Conservation (phyloP, 1,139 yeast species). For the Kurtzmaniella natalensis region DNA sequence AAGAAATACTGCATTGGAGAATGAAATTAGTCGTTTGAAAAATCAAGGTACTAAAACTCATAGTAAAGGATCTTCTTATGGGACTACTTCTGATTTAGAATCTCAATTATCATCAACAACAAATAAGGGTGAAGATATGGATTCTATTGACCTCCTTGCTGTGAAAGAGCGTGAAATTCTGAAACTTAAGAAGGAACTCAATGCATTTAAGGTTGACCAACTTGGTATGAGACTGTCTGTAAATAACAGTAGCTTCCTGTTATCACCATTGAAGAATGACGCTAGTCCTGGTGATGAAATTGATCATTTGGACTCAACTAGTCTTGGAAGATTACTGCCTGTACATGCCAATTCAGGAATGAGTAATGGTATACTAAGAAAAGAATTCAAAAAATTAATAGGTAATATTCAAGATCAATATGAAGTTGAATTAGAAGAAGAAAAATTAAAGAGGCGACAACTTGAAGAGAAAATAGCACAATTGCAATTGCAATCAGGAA, state of each 20-base stretch:
- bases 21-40: slow-evolving; percentile 30
- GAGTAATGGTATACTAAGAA: slow-evolving; percentile 51
- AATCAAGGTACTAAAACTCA: slow-evolving; percentile 5
- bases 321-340: slow-evolving; percentile 4
- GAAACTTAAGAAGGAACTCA: slow-evolving; percentile 44
- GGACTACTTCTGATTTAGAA: not conserved
- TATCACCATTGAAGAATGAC: slow-evolving; percentile 1
- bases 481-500: too few species aligned
- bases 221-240: slow-evolving; percentile 26
- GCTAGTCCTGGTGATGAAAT: slow-evolving; percentile 15
- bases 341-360: slow-evolving; percentile 18
- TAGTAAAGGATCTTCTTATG: not conserved
- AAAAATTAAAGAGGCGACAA: slow-evolving; percentile 50
- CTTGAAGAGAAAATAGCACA: slow-evolving; percentile 33
- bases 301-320: slow-evolving; percentile 13
- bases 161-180: slow-evolving; percentile 41
- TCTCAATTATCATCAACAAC: slow-evolving; percentile 2
- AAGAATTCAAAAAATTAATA: slow-evolving; percentile 68
- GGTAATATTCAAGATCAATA: slow-evolving; percentile 60
- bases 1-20: slow-evolving; percentile 42
- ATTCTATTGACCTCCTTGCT: not conserved
- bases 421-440: slow-evolving; percentile 54
- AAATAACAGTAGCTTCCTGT: slow-evolving; percentile 4
- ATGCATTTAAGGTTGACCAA: slow-evolving; percentile 45
- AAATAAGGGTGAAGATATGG: not conserved